These are phyloP conservation scores for Inosperma sp. DNA, from an alignment of 768 basidiomycete genomes.

Conservation along the genomic window DNA sequence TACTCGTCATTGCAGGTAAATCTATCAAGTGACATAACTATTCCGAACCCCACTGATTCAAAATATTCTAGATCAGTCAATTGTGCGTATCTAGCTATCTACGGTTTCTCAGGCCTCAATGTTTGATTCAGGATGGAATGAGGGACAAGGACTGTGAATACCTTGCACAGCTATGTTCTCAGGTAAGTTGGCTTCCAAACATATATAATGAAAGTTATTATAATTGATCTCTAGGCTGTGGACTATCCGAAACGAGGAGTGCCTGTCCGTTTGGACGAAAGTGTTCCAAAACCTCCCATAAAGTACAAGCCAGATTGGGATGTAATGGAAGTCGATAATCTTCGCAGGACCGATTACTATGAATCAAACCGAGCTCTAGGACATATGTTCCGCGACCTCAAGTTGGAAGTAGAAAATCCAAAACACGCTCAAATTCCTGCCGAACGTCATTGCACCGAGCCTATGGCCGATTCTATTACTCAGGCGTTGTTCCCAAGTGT, in stretches of 20 bases:
- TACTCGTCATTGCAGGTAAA: constrained; percentile 68
- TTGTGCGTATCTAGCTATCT: constrained; percentile 32
- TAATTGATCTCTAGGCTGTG: constrained; percentile 48
- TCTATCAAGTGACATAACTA: constrained; percentile 1
- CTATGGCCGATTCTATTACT: constrained; percentile 37
- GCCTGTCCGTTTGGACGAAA: constrained; percentile 47
- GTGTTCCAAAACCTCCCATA: constrained; percentile 53
- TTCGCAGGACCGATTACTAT: constrained; percentile 63
- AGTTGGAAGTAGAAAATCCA: constrained; percentile 24
- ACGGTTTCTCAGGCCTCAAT: background rate
- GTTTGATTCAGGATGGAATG: constrained; percentile 52
- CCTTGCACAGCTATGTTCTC: constrained; percentile 59
- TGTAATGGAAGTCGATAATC: constrained; percentile 49
- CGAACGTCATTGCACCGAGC: constrained; percentile 2
- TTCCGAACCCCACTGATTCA: background rate
- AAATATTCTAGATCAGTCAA: constrained; percentile 59
- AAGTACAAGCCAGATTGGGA: constrained; percentile 79
- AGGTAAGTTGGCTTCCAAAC: constrained; percentile 27
- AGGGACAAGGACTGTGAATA: constrained; percentile 50
- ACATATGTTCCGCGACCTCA: constrained; percentile 60
- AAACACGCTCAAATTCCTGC: constrained; percentile 14
- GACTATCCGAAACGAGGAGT: constrained; percentile 79
- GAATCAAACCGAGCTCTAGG: constrained; percentile 68
- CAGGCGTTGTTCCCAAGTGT: constrained; percentile 29
- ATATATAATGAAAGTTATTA: background rate